Conservation (phyloP, 2,329 filamentous ascomycete genomes). For the Stagonosporopsis chrysanthemi region DNA sequence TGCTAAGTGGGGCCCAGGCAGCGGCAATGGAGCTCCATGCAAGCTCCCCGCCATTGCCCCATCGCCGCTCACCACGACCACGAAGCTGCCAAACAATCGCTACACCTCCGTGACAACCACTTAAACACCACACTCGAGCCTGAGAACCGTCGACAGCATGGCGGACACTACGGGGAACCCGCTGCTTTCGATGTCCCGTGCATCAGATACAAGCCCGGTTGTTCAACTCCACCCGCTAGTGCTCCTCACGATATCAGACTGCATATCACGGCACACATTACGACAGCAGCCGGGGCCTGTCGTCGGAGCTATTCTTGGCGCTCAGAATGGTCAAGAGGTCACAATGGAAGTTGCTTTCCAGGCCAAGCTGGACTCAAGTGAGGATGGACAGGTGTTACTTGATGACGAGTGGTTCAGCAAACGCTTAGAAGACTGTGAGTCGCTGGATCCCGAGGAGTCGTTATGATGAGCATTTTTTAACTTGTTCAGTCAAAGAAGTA, state of each 20-base stretch:
- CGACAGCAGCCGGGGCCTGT: slow-evolving; percentile 78
- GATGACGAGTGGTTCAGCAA: slow-evolving; percentile 76
- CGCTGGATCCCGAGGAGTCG: neutral
- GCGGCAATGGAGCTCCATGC: slow-evolving; percentile 1
- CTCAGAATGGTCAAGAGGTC: slow-evolving; percentile 88
- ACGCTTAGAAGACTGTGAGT: slow-evolving; percentile 84
- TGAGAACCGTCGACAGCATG: slow-evolving; percentile 37
- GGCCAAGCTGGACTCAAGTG: slow-evolving; percentile 61
- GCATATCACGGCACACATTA: slow-evolving; percentile 88
- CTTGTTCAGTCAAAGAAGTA: slow-evolving; percentile 76
- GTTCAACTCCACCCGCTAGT: slow-evolving; percentile 91
- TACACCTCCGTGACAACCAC: neutral
- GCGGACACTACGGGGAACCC: slow-evolving; percentile 49
- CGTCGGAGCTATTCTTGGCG: slow-evolving; percentile 86
- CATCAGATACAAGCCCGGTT: slow-evolving; percentile 76
- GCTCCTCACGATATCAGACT: slow-evolving; percentile 94
- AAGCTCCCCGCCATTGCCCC: slow-evolving; percentile 20
- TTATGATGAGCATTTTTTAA: neutral
- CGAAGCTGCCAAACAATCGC: slow-evolving; percentile 5
- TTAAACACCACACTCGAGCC: neutral
- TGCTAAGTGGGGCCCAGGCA: neutral
- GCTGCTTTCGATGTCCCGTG: slow-evolving; percentile 53
- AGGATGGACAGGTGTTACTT: slow-evolving; percentile 67
- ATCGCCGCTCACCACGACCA: slow-evolving; percentile 1
- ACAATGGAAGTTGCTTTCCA: slow-evolving; percentile 95